Evolutionary conservation across 805 yeast species (phyloP).

Genomic region (Ogataea zsoltii): DNA sequence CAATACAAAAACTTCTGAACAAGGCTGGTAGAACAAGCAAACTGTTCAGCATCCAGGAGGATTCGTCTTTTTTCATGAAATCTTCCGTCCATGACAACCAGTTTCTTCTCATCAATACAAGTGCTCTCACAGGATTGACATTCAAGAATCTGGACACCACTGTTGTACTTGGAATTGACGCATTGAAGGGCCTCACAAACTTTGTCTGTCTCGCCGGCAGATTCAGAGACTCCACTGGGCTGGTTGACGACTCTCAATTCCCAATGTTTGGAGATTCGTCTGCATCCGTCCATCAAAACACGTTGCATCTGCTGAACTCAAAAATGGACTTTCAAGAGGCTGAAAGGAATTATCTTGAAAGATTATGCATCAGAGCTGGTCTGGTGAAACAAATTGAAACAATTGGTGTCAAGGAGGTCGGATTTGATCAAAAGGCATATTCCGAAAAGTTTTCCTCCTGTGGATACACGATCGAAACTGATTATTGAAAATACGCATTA

Average conservation of each 20-base stretch:
- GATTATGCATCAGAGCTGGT: conserved; percentile 31
- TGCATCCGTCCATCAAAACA: background rate
- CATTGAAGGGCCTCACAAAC: conserved; percentile 24
- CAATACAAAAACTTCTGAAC: conserved; percentile 11
- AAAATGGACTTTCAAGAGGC: conserved; percentile 26
- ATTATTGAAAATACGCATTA: background rate
- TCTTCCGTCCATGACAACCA: conserved; percentile 9
- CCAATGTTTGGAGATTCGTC: conserved; percentile 16
- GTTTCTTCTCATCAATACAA: conserved; percentile 27
- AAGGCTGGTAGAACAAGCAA: conserved; percentile 16
- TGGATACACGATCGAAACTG: background rate
- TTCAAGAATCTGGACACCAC: conserved; percentile 29
- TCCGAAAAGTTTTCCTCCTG: conserved; percentile 3
- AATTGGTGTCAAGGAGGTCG: conserved; percentile 25
- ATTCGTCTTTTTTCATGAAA: conserved; percentile 16
- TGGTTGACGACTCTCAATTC: conserved; percentile 19
- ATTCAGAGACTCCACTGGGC: conserved; percentile 24
- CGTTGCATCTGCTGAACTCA: conserved; percentile 21
- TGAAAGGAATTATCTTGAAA: conserved; percentile 35
- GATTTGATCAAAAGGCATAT: conserved; percentile 15
- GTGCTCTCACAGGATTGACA: conserved; percentile 29
- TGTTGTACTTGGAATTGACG: conserved; percentile 35
- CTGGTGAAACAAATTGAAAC: conserved; percentile 23
- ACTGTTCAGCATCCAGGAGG: conserved; percentile 16
- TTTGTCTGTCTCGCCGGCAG: conserved; percentile 31